Conservation (phyloP, 495 filamentous ascomycete species). For the Trichoderma orchidacearum region DNA sequence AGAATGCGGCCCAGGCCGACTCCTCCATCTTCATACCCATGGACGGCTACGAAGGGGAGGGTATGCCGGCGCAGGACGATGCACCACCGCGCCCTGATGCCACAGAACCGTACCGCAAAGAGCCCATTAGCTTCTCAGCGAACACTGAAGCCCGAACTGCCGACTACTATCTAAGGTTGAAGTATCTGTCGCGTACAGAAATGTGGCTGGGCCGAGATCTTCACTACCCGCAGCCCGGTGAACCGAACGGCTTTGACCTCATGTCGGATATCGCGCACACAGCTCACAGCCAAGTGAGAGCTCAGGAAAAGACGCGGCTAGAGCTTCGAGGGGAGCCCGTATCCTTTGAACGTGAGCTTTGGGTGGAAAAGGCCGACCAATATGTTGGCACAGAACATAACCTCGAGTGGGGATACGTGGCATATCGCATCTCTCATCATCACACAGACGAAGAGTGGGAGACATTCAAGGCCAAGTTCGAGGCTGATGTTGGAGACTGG, state of each 20-base stretch:
- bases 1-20: neutral
- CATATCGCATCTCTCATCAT: neutral
- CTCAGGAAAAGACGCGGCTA: neutral
- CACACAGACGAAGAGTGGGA: conserved; percentile 1
- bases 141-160: neutral
- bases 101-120: neutral
- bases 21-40: neutral
- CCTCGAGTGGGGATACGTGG: neutral
- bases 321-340: neutral
- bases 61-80: neutral
- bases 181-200: neutral
- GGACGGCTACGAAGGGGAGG: neutral
- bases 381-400: neutral
- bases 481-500: neutral
- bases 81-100: neutral
- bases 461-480: neutral
- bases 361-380: neutral
- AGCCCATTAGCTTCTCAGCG: neutral
- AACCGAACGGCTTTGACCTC: neutral
- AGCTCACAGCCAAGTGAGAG: neutral
- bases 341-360: neutral
- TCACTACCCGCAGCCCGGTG: neutral
- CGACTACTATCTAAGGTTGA: neutral
- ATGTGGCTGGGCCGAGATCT: neutral
- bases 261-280: neutral